Percentiles rank a stretch among this genome's conserved stretches.
Conservation (phyloP, 441 rosid species). For the Pelargonium citronellum region DNA sequence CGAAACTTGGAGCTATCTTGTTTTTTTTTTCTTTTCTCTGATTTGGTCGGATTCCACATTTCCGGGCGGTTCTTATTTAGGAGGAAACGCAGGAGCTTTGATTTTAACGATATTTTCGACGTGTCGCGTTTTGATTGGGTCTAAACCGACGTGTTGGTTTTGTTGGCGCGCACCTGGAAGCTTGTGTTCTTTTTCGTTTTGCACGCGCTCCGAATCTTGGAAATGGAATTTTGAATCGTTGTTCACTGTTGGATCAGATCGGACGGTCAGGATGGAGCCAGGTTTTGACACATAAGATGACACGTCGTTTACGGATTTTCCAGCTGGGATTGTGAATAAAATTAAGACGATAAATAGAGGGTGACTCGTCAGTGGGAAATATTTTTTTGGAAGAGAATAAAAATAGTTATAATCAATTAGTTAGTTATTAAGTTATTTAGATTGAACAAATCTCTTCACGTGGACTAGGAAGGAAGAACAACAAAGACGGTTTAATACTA, state of each 20-base stretch:
- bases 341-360: too few relatives aligned
- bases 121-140: constrained; percentile 10
- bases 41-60: not conserved
- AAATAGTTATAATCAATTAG: too few relatives aligned
- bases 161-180: not conserved
- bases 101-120: not conserved
- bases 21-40: not conserved
- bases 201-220: constrained; percentile 3
- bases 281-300: not conserved
- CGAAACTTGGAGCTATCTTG: not conserved
- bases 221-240: not conserved
- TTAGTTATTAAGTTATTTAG: too few relatives aligned
- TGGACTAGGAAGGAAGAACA: too few relatives aligned
- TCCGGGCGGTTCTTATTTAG: not conserved
- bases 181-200: not conserved
- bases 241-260: not conserved
- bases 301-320: not conserved
- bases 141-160: not conserved
- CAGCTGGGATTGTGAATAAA: not conserved
- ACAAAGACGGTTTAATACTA: too few relatives aligned
- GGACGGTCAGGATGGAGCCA: not conserved
- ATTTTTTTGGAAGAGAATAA: too few relatives aligned
- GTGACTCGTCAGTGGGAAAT: too few relatives aligned
- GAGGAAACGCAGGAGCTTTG: not conserved
- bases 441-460: too few relatives aligned